These are phyloP conservation scores for Carpinus viminea DNA, from an alignment of 306 rosid genomes.

Conservation along the genomic window DNA sequence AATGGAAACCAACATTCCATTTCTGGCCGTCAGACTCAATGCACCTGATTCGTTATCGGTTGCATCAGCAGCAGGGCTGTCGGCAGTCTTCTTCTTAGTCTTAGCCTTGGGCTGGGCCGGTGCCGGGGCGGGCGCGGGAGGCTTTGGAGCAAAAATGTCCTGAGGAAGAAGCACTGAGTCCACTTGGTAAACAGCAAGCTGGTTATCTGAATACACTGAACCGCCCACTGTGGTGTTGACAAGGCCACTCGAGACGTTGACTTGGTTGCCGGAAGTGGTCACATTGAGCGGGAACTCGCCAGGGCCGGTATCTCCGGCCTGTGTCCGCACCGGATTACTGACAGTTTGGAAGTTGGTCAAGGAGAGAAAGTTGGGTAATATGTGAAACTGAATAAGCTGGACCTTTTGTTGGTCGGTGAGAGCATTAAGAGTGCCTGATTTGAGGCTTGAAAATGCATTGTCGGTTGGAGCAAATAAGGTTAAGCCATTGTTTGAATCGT, in stretches of 20 bases:
- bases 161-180: conserved; percentile 66
- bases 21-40: conserved; percentile 8
- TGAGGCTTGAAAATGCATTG: conserved; percentile 57
- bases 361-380: conserved; percentile 50
- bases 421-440: conserved; percentile 64
- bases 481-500: conserved; percentile 49
- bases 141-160: conserved; percentile 50
- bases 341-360: conserved; percentile 59
- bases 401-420: conserved; percentile 59
- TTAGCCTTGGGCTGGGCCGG: conserved; percentile 42
- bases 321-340: conserved; percentile 70
- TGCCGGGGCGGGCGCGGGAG: conserved; percentile 58
- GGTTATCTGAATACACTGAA: conserved; percentile 56
- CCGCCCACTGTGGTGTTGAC: conserved; percentile 65
- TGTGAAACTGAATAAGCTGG: conserved; percentile 66
- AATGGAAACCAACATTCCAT: conserved; percentile 18
- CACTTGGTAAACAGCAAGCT: conserved; percentile 65
- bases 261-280: conserved; percentile 60
- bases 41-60: conserved; percentile 30
- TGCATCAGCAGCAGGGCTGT: conserved; percentile 12
- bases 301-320: conserved; percentile 55
- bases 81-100: conserved; percentile 46
- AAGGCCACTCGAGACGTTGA: conserved; percentile 61
- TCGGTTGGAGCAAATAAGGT: conserved; percentile 65
- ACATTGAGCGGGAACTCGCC: conserved; percentile 59